Percentiles rank a stretch among this genome's conserved stretches.
Evolutionary conservation across 2,329 filamentous ascomycete genomes (phyloP).

Genomic region (Ceratocystis variospora): DNA sequence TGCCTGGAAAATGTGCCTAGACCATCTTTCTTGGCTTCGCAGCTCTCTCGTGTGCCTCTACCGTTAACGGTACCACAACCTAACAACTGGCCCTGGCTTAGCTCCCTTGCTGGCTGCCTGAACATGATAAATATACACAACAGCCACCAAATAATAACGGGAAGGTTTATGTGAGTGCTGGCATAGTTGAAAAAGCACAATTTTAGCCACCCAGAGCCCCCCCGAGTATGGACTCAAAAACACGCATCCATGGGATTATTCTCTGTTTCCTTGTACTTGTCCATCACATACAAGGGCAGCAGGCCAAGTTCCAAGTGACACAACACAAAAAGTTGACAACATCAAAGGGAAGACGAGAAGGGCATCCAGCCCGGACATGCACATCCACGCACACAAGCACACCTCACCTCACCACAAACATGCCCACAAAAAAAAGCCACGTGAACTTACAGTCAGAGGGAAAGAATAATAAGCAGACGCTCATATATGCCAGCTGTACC

Average conservation of each 20-base stretch:
- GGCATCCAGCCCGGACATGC: not conserved
- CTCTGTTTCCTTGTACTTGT: not conserved
- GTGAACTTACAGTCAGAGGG: not conserved
- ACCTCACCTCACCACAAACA: not conserved
- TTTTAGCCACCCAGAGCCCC: not conserved
- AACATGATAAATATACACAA: too few relatives aligned
- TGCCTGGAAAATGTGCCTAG: too few relatives aligned
- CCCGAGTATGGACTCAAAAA: not conserved
- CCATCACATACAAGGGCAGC: not conserved
- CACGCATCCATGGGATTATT: not conserved
- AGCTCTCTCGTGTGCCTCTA: too few relatives aligned
- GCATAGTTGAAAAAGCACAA: too few relatives aligned
- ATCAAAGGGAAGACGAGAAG: not conserved
- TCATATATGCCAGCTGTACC: not conserved
- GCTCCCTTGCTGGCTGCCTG: too few relatives aligned
- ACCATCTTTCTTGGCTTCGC: too few relatives aligned
- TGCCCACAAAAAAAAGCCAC: not conserved
- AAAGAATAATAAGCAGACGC: not conserved
- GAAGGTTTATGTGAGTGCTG: too few relatives aligned
- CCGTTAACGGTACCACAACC: too few relatives aligned
- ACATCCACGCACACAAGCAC: not conserved
- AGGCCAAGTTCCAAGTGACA: not conserved
- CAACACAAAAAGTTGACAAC: not conserved
- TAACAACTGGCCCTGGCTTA: too few relatives aligned
- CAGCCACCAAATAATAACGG: too few relatives aligned